Percentiles rank a stretch among this genome's conserved stretches.
These are phyloP conservation scores for Entamoeba dispar DNA, from an alignment of 208 protist genomes.

Conservation along the genomic window DNA sequence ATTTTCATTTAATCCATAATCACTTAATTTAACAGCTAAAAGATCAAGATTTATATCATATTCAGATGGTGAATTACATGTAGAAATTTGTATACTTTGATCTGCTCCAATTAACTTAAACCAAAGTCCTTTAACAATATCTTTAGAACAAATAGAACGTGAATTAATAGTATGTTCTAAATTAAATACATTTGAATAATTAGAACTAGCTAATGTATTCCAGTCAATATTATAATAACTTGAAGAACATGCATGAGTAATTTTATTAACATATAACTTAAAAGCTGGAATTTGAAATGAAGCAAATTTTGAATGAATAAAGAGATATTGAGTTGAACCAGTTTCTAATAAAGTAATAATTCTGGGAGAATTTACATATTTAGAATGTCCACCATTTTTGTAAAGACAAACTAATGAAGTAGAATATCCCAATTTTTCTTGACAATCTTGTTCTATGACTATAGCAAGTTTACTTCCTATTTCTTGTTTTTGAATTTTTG, in stretches of 20 bases:
- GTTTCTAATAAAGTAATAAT: not conserved
- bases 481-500: not conserved
- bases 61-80: not conserved
- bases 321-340: not conserved
- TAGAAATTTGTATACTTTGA: not conserved
- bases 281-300: not conserved
- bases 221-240: not conserved
- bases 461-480: not conserved
- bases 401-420: not conserved
- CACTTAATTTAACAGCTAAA: not conserved
- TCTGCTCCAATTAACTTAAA: not conserved
- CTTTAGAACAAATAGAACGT: not conserved
- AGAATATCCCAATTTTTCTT: not conserved
- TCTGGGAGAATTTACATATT: not conserved
- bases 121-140: not conserved
- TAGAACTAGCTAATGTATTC: not conserved
- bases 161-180: not conserved
- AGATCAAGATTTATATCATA: not conserved
- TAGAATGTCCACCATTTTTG: not conserved
- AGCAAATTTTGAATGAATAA: not conserved
- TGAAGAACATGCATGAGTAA: not conserved
- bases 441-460: not conserved
- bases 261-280: not conserved
- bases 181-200: not conserved
- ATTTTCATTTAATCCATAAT: not conserved